Evolutionary conservation across 1,284 basidiomycete genomes (phyloP), one percentile per base, ranked within the genome.

Genomic region (Moesziomyces antarcticus): DNA sequence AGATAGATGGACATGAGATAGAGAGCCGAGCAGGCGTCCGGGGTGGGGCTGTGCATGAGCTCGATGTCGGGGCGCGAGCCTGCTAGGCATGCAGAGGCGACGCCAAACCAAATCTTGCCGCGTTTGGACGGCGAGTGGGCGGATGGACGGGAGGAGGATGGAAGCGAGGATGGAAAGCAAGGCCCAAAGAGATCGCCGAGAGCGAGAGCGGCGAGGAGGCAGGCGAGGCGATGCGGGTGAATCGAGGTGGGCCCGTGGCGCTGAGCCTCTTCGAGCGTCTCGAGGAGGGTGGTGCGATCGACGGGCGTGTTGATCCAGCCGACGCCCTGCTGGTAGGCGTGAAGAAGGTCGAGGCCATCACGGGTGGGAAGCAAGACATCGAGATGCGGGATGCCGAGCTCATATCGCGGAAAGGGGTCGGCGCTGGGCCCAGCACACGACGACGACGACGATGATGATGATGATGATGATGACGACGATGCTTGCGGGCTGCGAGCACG

Each of bases 1-100:
- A 71, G 33, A 22, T 66, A 65, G 43, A 57, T 58, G 13, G 58
- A 58, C 61, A 71, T 65, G 40, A 71, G 50, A 41, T 71, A 63
- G 50, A 71, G 68, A 27, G 68, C 68, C 4, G 68, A 59, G 44
- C 55, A 58, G 4, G 68, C 68, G 18, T 71, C 68, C 13, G 58
- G 57, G 11, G 68, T 65, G 10, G 68, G 68, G 6, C 56, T 47
- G 43, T 50, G 51, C 47, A 53, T 52, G 42, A 71, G 57, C 30
- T 60, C 48, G 20, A 22, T 48, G 22, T 44, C 42, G 40, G 43
- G 46, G 44, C 42, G 53, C 24, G 50, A 49, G 30, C 56, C 58
- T 10, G 58, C 55, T 9, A 71, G 62, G 42, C 68, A 65, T 8
- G 53, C 55, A 18, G 62, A 65, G 18, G 68, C 61, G 6, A 60